These are phyloP conservation scores for Collybia sp. DNA, from an alignment of 768 basidiomycete species.

Conservation along the genomic window DNA sequence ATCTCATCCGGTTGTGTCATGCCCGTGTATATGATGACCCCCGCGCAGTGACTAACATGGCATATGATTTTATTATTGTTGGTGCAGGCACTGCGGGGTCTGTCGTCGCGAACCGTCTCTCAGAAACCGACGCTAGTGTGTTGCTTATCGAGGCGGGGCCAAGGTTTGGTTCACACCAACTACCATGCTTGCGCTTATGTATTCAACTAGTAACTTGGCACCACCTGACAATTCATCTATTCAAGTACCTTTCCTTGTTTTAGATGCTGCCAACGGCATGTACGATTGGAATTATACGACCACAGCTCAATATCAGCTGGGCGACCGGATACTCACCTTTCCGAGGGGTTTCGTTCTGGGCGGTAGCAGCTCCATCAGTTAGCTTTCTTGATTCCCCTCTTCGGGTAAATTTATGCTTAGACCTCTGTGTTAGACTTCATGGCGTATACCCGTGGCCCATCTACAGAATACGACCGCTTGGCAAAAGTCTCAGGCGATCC, in stretches of 20 bases:
- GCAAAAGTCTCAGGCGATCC: constrained; percentile 26
- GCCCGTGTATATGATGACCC: background rate
- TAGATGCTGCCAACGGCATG: constrained; percentile 3
- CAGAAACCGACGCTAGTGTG: background rate
- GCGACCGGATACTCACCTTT: constrained; percentile 14
- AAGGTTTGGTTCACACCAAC: background rate
- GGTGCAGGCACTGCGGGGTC: background rate
- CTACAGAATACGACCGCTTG: constrained; percentile 31
- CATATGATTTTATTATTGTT: background rate
- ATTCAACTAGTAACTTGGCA: background rate
- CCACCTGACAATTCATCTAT: background rate
- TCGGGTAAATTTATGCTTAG: background rate
- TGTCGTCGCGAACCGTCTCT: background rate
- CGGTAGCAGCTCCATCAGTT: constrained; percentile 19
- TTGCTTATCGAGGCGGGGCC: too few relatives aligned
- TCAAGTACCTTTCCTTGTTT: background rate
- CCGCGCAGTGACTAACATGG: background rate
- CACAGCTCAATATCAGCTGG: constrained; percentile 16
- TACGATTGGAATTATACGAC: constrained; percentile 27
- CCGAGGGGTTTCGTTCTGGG: constrained; percentile 20
- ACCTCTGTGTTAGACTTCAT: constrained; percentile 19
- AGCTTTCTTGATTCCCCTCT: background rate
- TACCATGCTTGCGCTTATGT: background rate
- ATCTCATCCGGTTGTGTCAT: too few relatives aligned
- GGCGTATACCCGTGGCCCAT: constrained; percentile 27